Conservation (phyloP, 116 monocot genomes). For the Posidonia oceanica region DNA sequence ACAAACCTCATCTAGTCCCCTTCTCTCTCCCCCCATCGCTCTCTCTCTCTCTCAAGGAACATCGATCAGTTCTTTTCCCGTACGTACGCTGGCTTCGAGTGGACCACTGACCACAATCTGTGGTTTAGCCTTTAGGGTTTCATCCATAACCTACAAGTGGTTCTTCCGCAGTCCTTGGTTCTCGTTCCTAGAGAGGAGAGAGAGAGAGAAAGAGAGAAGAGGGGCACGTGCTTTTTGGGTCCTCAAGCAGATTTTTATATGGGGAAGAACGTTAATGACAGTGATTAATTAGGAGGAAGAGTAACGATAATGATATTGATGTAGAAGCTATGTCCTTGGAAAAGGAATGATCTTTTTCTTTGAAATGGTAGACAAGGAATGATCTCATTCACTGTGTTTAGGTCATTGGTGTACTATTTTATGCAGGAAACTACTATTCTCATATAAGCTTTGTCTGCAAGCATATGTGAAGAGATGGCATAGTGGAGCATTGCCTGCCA, state of each 20-base stretch:
- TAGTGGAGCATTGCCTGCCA: no score
- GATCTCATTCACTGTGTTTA: background rate
- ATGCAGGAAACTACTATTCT: background rate
- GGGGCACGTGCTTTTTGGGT: no score
- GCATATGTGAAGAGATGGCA: no score
- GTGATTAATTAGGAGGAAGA: no score
- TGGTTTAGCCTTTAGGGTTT: slow-evolving; percentile 2
- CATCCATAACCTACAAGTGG: slow-evolving; percentile 2
- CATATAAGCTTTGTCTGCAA: background rate
- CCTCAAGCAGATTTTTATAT: no score
- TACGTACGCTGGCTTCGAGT: background rate
- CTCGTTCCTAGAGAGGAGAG: background rate
- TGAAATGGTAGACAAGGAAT: background rate
- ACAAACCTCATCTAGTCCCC: background rate
- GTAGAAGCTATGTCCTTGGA: no score
- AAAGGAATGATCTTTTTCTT: background rate
- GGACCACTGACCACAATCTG: background rate
- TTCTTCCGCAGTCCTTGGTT: background rate
- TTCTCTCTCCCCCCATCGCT: background rate
- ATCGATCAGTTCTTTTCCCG: background rate
- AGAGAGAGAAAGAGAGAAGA: no score
- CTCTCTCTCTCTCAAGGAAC: background rate
- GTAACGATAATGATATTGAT: no score
- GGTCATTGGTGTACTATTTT: background rate
- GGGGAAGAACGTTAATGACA: no score